Evolutionary conservation across 176 grass and related monocot species (phyloP).

Genomic region (Aegilops tauschii): DNA sequence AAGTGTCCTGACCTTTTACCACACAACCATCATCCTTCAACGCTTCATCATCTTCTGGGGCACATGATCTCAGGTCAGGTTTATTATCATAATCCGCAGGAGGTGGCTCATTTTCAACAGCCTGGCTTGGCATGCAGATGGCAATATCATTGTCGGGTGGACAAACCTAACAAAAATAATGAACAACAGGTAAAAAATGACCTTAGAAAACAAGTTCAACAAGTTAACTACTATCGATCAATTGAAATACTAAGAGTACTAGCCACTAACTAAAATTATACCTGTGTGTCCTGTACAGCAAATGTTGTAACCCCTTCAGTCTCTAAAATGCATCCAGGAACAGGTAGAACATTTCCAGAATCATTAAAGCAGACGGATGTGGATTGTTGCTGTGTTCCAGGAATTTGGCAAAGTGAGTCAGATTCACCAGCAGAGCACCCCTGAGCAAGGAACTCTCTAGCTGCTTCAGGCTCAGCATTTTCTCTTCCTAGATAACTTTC

Average conservation of each 20-base stretch:
- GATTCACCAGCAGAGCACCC: slow-evolving; percentile 34
- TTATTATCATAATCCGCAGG: slow-evolving; percentile 12
- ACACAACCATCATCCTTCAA: slow-evolving; percentile 1
- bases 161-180: slow-evolving; percentile 20
- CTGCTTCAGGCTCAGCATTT: slow-evolving; percentile 46
- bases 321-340: slow-evolving; percentile 35
- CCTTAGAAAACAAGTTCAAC: slow-evolving; percentile 23
- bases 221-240: background rate
- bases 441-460: slow-evolving; percentile 43
- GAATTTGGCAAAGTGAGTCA: slow-evolving; percentile 30
- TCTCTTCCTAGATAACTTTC: slow-evolving; percentile 38
- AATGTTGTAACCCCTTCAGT: slow-evolving; percentile 8
- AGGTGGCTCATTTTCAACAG: slow-evolving; percentile 24
- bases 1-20: slow-evolving; percentile 11
- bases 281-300: slow-evolving; percentile 17
- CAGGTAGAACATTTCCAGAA: slow-evolving; percentile 32
- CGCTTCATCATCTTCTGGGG: slow-evolving; percentile 6
- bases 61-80: slow-evolving; percentile 9
- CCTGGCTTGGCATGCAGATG: slow-evolving; percentile 24
- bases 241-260: background rate
- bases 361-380: slow-evolving; percentile 37
- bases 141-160: slow-evolving; percentile 4
- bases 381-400: slow-evolving; percentile 13
- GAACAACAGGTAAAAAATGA: slow-evolving; percentile 5
- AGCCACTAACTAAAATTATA: slow-evolving; percentile 29